Evolutionary conservation across 2,329 filamentous ascomycete genomes (phyloP).

Genomic region (Lasiodiplodia theobromae): DNA sequence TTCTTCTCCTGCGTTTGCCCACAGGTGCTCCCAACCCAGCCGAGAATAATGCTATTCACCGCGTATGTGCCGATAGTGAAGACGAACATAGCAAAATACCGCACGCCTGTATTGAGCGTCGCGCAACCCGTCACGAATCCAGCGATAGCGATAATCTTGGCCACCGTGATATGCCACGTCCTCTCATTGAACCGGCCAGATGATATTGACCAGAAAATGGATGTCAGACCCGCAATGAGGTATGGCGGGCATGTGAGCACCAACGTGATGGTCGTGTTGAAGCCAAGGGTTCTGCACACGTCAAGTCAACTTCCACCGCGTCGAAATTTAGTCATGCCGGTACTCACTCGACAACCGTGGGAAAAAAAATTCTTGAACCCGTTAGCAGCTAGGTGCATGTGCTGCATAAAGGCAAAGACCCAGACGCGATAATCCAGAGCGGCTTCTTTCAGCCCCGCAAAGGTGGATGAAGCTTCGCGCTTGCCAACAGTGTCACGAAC

Average conservation of each 20-base stretch:
- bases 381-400: slow-evolving; percentile 3
- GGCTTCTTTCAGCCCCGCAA: neutral
- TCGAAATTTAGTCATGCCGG: too few species aligned
- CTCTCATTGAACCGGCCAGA: slow-evolving; percentile 42
- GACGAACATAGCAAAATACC: slow-evolving; percentile 43
- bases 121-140: slow-evolving; percentile 41
- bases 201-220: slow-evolving; percentile 35
- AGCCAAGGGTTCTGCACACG: slow-evolving; percentile 41
- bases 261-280: slow-evolving; percentile 44
- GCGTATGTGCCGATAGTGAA: slow-evolving; percentile 41
- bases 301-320: too few species aligned
- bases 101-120: slow-evolving; percentile 39
- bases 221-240: slow-evolving; percentile 36
- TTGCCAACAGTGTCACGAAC: slow-evolving; percentile 61
- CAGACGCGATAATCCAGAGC: neutral
- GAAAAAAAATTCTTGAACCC: slow-evolving; percentile 44
- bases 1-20: slow-evolving; percentile 54
- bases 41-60: slow-evolving; percentile 43
- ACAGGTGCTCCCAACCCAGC: slow-evolving; percentile 52
- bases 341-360: slow-evolving; percentile 40
- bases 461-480: slow-evolving; percentile 33
- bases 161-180: slow-evolving; percentile 38
- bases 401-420: slow-evolving; percentile 20
- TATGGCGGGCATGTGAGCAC: slow-evolving; percentile 35
- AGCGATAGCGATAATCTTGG: slow-evolving; percentile 35